Evolutionary conservation across 2,329 filamentous ascomycete species (phyloP), one percentile per base, ranked within the genome.

Genomic region (Pseudogymnoascus sp.): DNA sequence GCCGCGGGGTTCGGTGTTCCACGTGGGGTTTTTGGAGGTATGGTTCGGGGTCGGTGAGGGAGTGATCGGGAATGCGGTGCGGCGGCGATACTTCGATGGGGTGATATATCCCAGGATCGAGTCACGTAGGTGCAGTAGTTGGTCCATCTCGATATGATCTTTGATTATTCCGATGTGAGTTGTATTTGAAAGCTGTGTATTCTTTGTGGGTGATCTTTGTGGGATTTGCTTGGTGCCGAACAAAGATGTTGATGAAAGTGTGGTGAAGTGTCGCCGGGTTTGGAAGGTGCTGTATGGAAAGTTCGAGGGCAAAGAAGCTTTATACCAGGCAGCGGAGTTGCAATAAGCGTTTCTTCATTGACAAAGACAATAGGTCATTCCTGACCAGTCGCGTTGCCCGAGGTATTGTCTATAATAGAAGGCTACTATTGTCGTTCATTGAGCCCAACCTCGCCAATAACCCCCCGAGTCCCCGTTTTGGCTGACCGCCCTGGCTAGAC

Each of bases 81-180:
- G 71, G 38, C 68, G 72, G 53, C 72, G 72, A 53, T 73, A 72
- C 13, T 67, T 59, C 9, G 63, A 37, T 33, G 72, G 72, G 13
- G 72, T 72, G 44, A 74, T 62, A 59, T 68, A 70, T 17, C 65
- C 66, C 29, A 70, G 60, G 46, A 74, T 50, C 13, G 68, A 67
- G 60, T 73, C 70, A 62, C 67, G 68, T 42, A 74, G 60, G 53
- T 63, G 68, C 59, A 65, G 63, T n/a, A 74, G 46, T 21, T 67
- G 44, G 50, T 65, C 64, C 64, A 65, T 65, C 19, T 63, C 23
- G 31, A 50, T 26, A 15, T 35, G 40, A 7, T 56, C 19, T 56
- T 19, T 19, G 3, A 56, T 56, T 56, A 29, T 33, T 56, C 50
- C 19, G 29, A 33, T 33, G 50, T 11, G 50, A 2, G 50, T 1